phyloP scores from a whole-genome alignment of 2,329 filamentous ascomycete genomes.

The Aspergillus novoparasiticus region DNA sequence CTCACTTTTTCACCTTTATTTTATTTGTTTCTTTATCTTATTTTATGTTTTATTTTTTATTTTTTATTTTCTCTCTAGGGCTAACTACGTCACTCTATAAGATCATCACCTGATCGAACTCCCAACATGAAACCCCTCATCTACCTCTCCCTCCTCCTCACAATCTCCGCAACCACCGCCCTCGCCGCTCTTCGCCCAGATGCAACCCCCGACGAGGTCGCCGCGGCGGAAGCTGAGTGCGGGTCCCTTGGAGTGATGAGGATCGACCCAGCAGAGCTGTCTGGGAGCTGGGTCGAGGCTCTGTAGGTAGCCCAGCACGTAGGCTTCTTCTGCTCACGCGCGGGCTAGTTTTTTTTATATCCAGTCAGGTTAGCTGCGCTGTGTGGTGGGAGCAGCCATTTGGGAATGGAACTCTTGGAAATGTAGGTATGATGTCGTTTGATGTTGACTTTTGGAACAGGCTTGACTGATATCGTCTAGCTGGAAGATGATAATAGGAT shows the following conservation, averaged over 20 bases:
- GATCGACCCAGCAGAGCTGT: conserved; percentile 20
- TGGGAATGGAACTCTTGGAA: conserved; percentile 11
- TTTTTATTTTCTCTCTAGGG: background rate
- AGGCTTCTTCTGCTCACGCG: no score
- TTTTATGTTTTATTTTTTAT: no score
- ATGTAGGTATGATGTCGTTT: background rate
- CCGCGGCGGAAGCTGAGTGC: conserved; percentile 19
- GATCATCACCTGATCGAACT: conserved; percentile 11
- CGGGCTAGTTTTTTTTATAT: no score
- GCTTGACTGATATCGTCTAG: conserved; percentile 4
- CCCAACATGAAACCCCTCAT: conserved; percentile 24
- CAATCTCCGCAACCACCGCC: conserved; percentile 23
- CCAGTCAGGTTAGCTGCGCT: conserved; percentile 8
- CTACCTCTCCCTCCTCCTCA: conserved; percentile 23
- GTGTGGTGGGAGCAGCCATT: conserved; percentile 15
- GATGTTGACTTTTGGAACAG: conserved; percentile 4
- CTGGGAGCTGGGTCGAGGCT: conserved; percentile 3
- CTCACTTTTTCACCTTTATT: no score
- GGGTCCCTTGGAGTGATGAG: conserved; percentile 21
- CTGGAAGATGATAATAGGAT: background rate
- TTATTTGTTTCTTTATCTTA: no score
- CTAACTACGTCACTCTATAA: conserved; percentile 16
- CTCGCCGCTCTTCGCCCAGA: conserved; percentile 22
- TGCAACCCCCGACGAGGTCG: conserved; percentile 21
- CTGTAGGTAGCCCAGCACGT: conserved; percentile 4